A percentile compares a stretch with the other conserved stretches of the same genome.
phyloP scores from a whole-genome alignment of 1,284 basidiomycete species.

The Naganishia albida region DNA sequence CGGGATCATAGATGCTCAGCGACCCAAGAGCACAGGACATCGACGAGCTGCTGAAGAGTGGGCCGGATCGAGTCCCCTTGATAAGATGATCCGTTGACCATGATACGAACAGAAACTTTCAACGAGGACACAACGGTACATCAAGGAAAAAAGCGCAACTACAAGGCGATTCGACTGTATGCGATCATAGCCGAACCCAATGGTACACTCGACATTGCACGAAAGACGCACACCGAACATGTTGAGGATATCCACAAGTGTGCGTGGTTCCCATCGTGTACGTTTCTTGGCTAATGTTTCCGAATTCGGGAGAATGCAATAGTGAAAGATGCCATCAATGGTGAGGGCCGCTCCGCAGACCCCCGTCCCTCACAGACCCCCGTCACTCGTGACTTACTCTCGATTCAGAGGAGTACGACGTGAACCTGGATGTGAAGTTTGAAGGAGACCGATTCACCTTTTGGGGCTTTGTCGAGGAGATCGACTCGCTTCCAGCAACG shows the following conservation, averaged over 20 bases:
- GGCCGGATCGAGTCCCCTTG: not conserved
- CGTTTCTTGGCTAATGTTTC: not conserved
- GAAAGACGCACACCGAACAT: slow-evolving; percentile 89
- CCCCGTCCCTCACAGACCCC: not conserved
- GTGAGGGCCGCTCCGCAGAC: not conserved
- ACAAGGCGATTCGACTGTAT: slow-evolving; percentile 70
- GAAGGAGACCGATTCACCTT: slow-evolving; percentile 70
- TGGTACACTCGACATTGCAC: slow-evolving; percentile 82
- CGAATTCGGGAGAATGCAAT: not conserved
- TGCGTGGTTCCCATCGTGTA: slow-evolving; percentile 7
- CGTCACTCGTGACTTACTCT: not conserved
- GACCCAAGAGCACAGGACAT: slow-evolving; percentile 30
- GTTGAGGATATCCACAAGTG: slow-evolving; percentile 68
- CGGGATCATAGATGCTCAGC: slow-evolving; percentile 22
- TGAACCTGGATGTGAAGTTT: slow-evolving; percentile 68
- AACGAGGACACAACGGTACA: slow-evolving; percentile 44
- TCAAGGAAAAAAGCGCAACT: slow-evolving; percentile 33
- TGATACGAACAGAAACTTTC: slow-evolving; percentile 32
- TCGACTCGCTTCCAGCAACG: slow-evolving; percentile 65
- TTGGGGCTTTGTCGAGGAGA: slow-evolving; percentile 63
- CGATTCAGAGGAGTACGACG: slow-evolving; percentile 60
- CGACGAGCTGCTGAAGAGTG: slow-evolving; percentile 34
- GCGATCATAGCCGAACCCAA: slow-evolving; percentile 80
- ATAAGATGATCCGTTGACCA: not conserved
- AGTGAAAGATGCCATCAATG: slow-evolving; percentile 30